Conservation (phyloP, 306 rosid species). For the Sicyos edulis region DNA sequence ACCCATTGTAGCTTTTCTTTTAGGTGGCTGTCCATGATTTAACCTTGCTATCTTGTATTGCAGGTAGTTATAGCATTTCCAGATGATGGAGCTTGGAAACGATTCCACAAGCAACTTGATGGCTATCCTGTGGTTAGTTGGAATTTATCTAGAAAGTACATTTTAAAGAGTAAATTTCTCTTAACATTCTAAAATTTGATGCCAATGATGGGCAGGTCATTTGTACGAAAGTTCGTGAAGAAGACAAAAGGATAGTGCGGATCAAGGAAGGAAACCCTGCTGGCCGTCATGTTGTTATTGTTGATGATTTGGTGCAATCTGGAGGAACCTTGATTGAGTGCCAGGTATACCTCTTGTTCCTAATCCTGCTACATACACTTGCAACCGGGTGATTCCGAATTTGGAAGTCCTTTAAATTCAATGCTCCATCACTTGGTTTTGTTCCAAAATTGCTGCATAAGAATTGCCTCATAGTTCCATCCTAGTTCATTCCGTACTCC, state of each 20-base stretch:
- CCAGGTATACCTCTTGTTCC: conserved; percentile 45
- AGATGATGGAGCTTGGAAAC: conserved; percentile 98
- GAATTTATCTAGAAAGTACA: conserved; percentile 2
- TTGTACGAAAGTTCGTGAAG: conserved; percentile 91
- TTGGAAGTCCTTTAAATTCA: not conserved
- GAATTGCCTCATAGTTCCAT: not conserved
- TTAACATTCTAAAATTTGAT: conserved; percentile 11
- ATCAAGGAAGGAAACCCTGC: conserved; percentile 83
- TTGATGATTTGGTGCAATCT: conserved; percentile 97
- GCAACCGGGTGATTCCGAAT: not conserved
- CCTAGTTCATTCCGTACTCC: not conserved
- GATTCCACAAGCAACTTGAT: conserved; percentile 89
- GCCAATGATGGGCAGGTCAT: conserved; percentile 54
- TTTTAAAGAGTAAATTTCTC: not conserved
- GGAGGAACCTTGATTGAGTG: conserved; percentile 94
- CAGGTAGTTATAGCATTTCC: conserved; percentile 97
- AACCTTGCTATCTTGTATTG: conserved; percentile 7
- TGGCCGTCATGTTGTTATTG: conserved; percentile 87
- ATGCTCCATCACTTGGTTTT: not conserved
- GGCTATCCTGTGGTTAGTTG: conserved; percentile 57
- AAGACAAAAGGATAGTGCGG: conserved; percentile 86
- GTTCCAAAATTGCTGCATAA: not conserved
- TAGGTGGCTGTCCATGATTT: conserved; percentile 17
- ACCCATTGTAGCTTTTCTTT: not conserved
- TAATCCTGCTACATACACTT: not conserved